These are phyloP conservation scores for Myxozyma neotropica DNA, from an alignment of 805 yeast genomes.

Conservation along the genomic window DNA sequence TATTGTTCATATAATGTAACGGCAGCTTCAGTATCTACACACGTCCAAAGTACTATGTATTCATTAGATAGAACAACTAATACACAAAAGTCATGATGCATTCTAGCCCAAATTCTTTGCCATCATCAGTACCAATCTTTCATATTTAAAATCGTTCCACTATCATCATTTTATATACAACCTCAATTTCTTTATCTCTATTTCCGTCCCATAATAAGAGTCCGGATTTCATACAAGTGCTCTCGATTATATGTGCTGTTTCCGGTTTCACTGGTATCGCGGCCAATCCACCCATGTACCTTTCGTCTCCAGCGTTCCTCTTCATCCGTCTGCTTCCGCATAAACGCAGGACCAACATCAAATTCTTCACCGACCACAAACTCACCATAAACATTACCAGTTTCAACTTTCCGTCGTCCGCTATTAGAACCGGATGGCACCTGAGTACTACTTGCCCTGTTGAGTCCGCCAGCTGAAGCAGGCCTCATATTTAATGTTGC, in stretches of 20 bases:
- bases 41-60: no score
- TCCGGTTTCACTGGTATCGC: slow-evolving; percentile 24
- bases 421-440: not conserved
- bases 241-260: slow-evolving; percentile 25
- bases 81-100: no score
- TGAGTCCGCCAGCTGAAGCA: not conserved
- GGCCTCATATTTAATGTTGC: not conserved
- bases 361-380: slow-evolving; percentile 43
- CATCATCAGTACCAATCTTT: no score
- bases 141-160: no score
- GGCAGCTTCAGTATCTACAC: no score
- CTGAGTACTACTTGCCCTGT: not conserved
- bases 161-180: not conserved
- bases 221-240: slow-evolving; percentile 42
- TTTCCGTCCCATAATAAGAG: slow-evolving; percentile 39
- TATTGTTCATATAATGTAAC: no score
- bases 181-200: not conserved
- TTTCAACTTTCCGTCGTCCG: slow-evolving; percentile 2
- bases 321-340: slow-evolving; percentile 39
- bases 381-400: slow-evolving; percentile 32
- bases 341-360: slow-evolving; percentile 37
- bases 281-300: slow-evolving; percentile 41
- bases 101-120: no score
- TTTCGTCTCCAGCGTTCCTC: slow-evolving; percentile 44
- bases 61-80: no score